A percentile compares a stretch with the other conserved stretches of the same genome.
phyloP scores from a whole-genome alignment of 257 asterid species.

The Solanum corneliomulleri region DNA sequence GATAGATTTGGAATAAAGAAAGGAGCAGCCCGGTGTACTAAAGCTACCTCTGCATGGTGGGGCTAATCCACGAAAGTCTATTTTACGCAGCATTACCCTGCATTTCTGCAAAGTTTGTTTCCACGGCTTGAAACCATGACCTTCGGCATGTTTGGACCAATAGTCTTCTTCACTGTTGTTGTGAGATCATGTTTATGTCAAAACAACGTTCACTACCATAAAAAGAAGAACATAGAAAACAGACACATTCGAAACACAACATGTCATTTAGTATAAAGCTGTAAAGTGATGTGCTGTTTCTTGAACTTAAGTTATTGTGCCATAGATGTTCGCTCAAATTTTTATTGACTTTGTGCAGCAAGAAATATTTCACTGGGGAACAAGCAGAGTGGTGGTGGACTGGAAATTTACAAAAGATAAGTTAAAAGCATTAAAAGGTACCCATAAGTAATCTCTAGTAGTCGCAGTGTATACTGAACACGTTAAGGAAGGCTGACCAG shows the following conservation, averaged over 20 bases:
- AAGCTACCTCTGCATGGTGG: no score
- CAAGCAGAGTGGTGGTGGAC: not conserved
- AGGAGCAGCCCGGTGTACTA: no score
- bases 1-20: no score
- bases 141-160: not conserved
- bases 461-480: not conserved
- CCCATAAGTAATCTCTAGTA: not conserved
- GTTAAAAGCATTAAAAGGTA: not conserved
- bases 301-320: not conserved
- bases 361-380: not conserved
- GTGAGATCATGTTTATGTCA: not conserved
- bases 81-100: not conserved
- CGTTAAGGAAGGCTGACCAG: not conserved
- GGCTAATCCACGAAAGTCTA: not conserved
- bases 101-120: no score
- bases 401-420: not conserved
- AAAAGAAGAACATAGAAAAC: not conserved
- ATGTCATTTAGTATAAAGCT: not conserved
- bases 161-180: not conserved
- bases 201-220: not conserved
- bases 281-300: not conserved
- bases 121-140: not conserved
- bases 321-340: not conserved
- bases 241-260: not conserved
- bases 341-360: not conserved